Evolutionary conservation across 2,329 filamentous ascomycete species (phyloP).

Genomic region (Penicillium psychrosexuale): DNA sequence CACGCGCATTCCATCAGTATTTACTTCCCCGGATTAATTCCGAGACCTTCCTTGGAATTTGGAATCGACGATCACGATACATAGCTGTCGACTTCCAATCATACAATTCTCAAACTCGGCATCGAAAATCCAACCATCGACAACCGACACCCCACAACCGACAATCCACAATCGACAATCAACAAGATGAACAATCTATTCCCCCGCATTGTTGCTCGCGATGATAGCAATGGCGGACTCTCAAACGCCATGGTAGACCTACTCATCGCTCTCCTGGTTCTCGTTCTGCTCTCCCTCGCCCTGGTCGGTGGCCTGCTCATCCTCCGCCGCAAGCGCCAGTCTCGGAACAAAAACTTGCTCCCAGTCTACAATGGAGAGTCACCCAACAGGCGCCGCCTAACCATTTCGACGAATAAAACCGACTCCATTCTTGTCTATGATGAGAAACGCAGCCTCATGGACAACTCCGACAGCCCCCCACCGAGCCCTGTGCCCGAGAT

Average conservation of each 20-base stretch:
- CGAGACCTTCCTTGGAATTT: constrained; percentile 19
- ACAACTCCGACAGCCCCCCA: constrained; percentile 71
- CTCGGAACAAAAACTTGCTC: constrained; percentile 50
- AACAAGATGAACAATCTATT: constrained; percentile 42
- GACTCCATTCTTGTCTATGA: constrained; percentile 74
- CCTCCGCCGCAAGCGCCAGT: constrained; percentile 65
- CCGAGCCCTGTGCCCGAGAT: constrained; percentile 90
- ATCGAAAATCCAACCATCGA: constrained; percentile 2
- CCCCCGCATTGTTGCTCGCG: constrained; percentile 51
- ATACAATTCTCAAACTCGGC: background rate
- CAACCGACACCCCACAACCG: constrained; percentile 12
- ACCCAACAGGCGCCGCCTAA: constrained; percentile 57
- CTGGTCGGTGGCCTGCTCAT: constrained; percentile 67
- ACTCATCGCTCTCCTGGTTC: constrained; percentile 72
- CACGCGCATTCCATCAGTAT: constrained; percentile 1
- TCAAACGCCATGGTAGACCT: constrained; percentile 67
- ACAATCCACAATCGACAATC: constrained; percentile 7
- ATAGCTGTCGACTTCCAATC: constrained; percentile 1
- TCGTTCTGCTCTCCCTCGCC: constrained; percentile 70
- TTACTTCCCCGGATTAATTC: constrained; percentile 17
- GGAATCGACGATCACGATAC: constrained; percentile 18
- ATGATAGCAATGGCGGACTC: constrained; percentile 48
- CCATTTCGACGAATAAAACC: constrained; percentile 58
- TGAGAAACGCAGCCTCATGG: constrained; percentile 74
- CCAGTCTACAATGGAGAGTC: constrained; percentile 66